A percentile compares a stretch with the other conserved stretches of the same genome.
Conservation (phyloP, 83 land plant genomes). For the Diphasiastrum complanatum region DNA sequence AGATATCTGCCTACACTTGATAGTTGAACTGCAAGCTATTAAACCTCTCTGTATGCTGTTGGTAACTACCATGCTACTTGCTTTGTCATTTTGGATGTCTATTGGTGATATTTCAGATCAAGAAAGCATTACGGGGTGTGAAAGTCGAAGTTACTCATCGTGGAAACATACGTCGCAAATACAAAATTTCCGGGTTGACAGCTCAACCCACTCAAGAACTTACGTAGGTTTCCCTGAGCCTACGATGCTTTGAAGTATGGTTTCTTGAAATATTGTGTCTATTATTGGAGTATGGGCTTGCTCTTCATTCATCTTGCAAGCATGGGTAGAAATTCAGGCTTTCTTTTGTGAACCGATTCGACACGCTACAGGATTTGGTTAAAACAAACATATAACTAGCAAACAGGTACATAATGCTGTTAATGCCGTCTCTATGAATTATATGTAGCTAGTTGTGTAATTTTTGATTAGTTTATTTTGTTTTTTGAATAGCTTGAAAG, state of each 20-base stretch:
- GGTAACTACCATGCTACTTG: background rate
- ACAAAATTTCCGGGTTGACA: slow-evolving; percentile 80
- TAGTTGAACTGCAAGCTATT: no score
- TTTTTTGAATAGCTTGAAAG: no score
- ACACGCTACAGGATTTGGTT: background rate
- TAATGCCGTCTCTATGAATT: no score
- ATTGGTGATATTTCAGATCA: slow-evolving; percentile 42
- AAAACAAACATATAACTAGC: background rate
- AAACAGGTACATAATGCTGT: no score
- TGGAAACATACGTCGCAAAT: slow-evolving; percentile 82
- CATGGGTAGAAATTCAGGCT: background rate
- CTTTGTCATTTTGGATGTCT: background rate
- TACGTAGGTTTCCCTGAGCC: slow-evolving; percentile 37
- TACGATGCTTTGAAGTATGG: background rate
- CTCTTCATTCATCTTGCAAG: no score
- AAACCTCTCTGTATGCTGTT: no score
- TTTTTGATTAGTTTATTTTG: no score
- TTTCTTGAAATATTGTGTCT: no score
- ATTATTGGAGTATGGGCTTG: no score
- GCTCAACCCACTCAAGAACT: slow-evolving; percentile 82
- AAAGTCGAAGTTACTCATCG: slow-evolving; percentile 94
- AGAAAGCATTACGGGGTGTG: slow-evolving; percentile 85
- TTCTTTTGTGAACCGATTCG: background rate
- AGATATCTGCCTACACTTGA: no score
- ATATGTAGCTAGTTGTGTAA: no score